Evolutionary conservation across 2,329 filamentous ascomycete genomes (phyloP), one percentile per base, ranked within the genome.

Genomic region (Pezicula radicicola): DNA sequence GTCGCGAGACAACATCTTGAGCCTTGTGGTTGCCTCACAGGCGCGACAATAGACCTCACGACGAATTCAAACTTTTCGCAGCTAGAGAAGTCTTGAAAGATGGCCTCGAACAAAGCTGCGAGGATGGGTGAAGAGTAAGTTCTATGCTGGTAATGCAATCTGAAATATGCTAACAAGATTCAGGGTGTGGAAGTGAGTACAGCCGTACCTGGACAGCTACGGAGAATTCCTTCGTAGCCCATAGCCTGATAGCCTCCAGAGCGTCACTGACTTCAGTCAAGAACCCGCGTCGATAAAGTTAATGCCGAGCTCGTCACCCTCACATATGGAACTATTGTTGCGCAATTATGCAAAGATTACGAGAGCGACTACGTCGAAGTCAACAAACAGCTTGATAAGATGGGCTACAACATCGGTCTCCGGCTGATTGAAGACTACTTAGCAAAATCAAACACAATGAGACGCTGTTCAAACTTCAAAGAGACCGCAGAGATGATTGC

Each of bases 361-460:
- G 91, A 97, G 63, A 86, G 84, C 64, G 91, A 97, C 73, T 99
- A 99, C 68, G 78, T 83, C 48, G 91, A 97, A 70, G 93, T 99
- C 68, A 99, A 99, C 75, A 91, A 93, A 70, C 94, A 99, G 70
- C 81, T 99, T 42, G 94, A 99, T 68, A 95, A 93, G 74, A 99
- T 99, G 94, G 94, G 94, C 50, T 97, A 97, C 75, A 97, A 97
- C 66, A 99, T 99, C 59, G 94, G 94, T 27, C 79, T 97, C 66
- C 89, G 94, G 36, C 75, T 99, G 60, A 97, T 99, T 62, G 94
- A 99, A 64, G 94, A 99, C 72, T 99, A 97, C 66, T 84, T 99
- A 16, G 94, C 94, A 63, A 97, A 97, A 71, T 94, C 91, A 5
- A 93, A 91, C 63, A 91, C 89, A 2, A 87, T 87, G 81, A 89